Conservation (phyloP, 73 alveolate genomes). For the Symbiodinium pilosum region DNA sequence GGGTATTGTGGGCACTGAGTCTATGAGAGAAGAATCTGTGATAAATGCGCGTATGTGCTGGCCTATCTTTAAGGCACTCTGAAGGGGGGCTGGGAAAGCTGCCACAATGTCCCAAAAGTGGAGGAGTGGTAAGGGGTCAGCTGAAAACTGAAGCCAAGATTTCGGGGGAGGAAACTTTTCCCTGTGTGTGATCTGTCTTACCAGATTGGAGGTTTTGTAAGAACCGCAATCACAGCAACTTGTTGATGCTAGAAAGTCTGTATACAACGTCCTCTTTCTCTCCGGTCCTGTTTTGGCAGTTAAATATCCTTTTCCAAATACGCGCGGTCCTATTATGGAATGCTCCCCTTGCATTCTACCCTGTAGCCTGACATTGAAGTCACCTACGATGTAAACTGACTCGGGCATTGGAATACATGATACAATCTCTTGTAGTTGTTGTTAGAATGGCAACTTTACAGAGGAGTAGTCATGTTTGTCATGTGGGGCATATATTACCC, state of each 20-base stretch:
- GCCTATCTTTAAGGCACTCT: background rate
- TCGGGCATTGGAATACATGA: background rate
- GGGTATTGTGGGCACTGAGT: background rate
- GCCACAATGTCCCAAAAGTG: background rate
- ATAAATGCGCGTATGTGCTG: background rate
- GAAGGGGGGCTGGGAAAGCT: background rate
- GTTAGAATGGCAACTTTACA: background rate
- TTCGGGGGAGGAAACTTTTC: background rate
- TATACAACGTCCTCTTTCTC: background rate
- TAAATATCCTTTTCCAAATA: background rate
- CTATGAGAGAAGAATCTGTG: background rate
- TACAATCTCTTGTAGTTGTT: background rate
- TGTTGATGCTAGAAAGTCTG: background rate
- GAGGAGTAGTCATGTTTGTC: background rate
- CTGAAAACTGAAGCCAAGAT: background rate
- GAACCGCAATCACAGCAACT: background rate
- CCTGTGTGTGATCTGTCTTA: background rate
- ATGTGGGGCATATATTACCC: background rate
- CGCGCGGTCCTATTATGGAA: background rate
- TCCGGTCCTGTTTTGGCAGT: background rate
- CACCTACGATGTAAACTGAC: background rate
- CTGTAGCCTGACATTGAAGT: conserved; percentile 24
- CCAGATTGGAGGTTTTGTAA: background rate
- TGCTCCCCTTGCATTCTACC: background rate
- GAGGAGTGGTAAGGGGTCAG: background rate